These are phyloP conservation scores for Dysphania ambrosioides DNA, from an alignment of 148 eudicot genomes.

Conservation along the genomic window DNA sequence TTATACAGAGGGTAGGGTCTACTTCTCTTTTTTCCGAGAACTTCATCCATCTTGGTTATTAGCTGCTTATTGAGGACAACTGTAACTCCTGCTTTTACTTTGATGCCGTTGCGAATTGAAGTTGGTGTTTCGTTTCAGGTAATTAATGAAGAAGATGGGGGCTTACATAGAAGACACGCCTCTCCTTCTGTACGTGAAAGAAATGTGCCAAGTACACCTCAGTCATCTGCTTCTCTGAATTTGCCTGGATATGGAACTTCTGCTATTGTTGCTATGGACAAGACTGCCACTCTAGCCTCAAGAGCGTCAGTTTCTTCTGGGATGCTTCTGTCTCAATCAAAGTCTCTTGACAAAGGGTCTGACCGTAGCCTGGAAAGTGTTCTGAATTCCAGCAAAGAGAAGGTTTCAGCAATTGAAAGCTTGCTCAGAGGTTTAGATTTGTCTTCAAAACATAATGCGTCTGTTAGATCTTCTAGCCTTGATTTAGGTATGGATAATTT, in stretches of 20 bases:
- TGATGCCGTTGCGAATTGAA: slow-evolving; percentile 6
- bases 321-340: slow-evolving; percentile 65
- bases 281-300: slow-evolving; percentile 66
- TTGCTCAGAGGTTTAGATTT: slow-evolving; percentile 87
- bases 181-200: slow-evolving; percentile 92
- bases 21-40: slow-evolving; percentile 2
- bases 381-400: slow-evolving; percentile 88
- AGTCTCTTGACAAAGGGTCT: slow-evolving; percentile 55
- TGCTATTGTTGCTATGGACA: slow-evolving; percentile 96
- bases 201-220: slow-evolving; percentile 48
- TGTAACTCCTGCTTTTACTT: neutral
- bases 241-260: slow-evolving; percentile 96
- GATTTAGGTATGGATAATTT: slow-evolving; percentile 77
- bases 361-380: slow-evolving; percentile 92
- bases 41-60: neutral
- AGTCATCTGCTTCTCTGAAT: slow-evolving; percentile 58
- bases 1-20: slow-evolving; percentile 80
- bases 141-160: slow-evolving; percentile 91
- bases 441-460: slow-evolving; percentile 55
- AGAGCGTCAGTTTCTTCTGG: slow-evolving; percentile 67
- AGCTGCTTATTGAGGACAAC: neutral
- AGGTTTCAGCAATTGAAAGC: slow-evolving; percentile 97
- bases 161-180: slow-evolving; percentile 85
- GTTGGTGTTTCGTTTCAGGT: slow-evolving; percentile 39
- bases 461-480: slow-evolving; percentile 78